Percentiles rank a stretch among this genome's conserved stretches.
Evolutionary conservation across 2,329 filamentous ascomycete species (phyloP).

Genomic region (Fonsecaea multimorphosa): DNA sequence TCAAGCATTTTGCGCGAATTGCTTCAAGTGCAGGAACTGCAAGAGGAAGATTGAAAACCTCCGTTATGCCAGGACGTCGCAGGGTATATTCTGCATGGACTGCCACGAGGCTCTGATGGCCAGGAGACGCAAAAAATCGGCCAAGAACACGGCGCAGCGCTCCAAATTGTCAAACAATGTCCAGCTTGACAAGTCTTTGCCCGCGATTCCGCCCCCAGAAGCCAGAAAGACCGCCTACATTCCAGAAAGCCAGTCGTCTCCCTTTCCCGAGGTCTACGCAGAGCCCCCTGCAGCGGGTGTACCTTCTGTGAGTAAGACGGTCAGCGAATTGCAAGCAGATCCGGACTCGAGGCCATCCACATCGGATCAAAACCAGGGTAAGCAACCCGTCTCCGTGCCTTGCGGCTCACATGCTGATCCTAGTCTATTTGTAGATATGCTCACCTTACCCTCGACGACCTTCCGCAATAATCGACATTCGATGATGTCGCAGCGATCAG

Average conservation of each 20-base stretch:
- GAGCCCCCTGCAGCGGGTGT: slow-evolving; percentile 28
- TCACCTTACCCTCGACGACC: slow-evolving; percentile 74
- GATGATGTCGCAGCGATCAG: slow-evolving; percentile 62
- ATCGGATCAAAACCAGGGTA: slow-evolving; percentile 33
- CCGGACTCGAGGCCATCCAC: slow-evolving; percentile 32
- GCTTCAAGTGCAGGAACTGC: slow-evolving; percentile 96
- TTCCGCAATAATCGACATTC: slow-evolving; percentile 82
- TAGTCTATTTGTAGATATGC: slow-evolving; percentile 55
- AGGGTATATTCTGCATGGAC: slow-evolving; percentile 99
- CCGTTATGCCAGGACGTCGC: slow-evolving; percentile 94
- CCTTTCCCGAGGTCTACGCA: slow-evolving; percentile 47
- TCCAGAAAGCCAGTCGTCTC: slow-evolving; percentile 59
- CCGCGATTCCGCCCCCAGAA: slow-evolving; percentile 78
- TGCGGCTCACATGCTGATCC: slow-evolving; percentile 23
- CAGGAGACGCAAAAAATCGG: slow-evolving; percentile 74
- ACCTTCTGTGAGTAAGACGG: slow-evolving; percentile 36
- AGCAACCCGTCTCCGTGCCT: slow-evolving; percentile 15
- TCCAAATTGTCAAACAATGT: slow-evolving; percentile 49
- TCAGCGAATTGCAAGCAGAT: slow-evolving; percentile 35
- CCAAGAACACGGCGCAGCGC: slow-evolving; percentile 41
- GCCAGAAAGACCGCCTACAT: slow-evolving; percentile 36
- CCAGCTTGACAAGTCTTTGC: slow-evolving; percentile 88
- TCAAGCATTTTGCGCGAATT: slow-evolving; percentile 96
- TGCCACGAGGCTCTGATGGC: slow-evolving; percentile 98
- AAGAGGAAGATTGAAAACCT: slow-evolving; percentile 99